These are phyloP conservation scores for Hygrocybe punicea DNA, from an alignment of 768 basidiomycete species.

Conservation along the genomic window DNA sequence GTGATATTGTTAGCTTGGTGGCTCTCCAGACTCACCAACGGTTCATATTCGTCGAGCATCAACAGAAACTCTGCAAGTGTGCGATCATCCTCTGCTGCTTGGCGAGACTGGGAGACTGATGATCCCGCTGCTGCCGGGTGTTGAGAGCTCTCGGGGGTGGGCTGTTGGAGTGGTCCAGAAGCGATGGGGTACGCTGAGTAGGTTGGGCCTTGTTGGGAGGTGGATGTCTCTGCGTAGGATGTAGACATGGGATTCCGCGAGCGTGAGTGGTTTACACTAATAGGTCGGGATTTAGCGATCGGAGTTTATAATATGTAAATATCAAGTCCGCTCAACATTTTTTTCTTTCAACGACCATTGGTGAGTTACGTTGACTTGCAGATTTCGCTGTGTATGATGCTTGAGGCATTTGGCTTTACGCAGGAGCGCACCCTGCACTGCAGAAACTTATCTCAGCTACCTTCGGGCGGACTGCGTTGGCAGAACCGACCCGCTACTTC, in stretches of 20 bases:
- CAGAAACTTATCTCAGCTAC: slow-evolving; percentile 90
- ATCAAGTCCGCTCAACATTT: slow-evolving; percentile 4
- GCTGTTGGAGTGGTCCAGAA: slow-evolving; percentile 5
- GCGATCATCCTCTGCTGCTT: slow-evolving; percentile 77
- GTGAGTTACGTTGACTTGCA: not conserved
- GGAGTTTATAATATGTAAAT: not conserved
- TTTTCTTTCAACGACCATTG: slow-evolving; percentile 4
- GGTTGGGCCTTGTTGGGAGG: not conserved
- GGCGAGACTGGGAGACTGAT: slow-evolving; percentile 47
- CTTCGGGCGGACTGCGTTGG: slow-evolving; percentile 63
- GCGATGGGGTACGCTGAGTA: slow-evolving; percentile 5
- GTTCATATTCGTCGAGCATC: slow-evolving; percentile 96
- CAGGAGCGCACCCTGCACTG: slow-evolving; percentile 63
- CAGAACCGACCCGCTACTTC: slow-evolving; percentile 44
- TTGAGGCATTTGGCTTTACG: slow-evolving; percentile 95
- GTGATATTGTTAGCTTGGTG: not conserved
- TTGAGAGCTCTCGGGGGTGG: slow-evolving; percentile 2
- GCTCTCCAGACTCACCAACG: slow-evolving; percentile 55
- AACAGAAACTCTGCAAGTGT: slow-evolving; percentile 91
- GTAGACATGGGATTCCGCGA: too few relatives aligned
- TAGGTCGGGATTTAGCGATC: not conserved
- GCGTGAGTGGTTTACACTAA: too few relatives aligned
- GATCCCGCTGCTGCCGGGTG: not conserved
- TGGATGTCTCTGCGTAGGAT: slow-evolving; percentile 1
- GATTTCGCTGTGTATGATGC: slow-evolving; percentile 52